Conservation (phyloP, 2,329 filamentous ascomycete species). For the Dactylellina sp. region DNA sequence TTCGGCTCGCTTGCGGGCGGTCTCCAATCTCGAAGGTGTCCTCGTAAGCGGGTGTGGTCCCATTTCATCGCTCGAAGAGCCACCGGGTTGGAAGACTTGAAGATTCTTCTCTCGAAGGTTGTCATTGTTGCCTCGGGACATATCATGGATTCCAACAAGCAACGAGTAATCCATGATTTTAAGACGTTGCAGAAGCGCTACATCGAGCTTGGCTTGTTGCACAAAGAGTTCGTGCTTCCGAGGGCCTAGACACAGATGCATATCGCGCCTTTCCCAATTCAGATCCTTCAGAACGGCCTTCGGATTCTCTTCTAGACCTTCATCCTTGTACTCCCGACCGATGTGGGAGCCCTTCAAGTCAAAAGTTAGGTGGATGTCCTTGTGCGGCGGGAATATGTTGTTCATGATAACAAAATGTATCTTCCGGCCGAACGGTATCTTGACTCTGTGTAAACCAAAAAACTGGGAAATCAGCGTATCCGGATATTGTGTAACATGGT, state of each 20-base stretch:
- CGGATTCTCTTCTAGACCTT: constrained; percentile 87
- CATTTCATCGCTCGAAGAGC: constrained; percentile 75
- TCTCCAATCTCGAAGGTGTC: constrained; percentile 94
- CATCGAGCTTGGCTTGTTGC: constrained; percentile 87
- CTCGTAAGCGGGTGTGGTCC: constrained; percentile 78
- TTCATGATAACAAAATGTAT: constrained; percentile 99
- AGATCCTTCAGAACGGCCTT: constrained; percentile 94
- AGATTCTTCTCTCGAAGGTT: constrained; percentile 90
- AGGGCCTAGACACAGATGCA: constrained; percentile 87
- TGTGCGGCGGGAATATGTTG: constrained; percentile 96
- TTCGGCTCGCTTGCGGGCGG: constrained; percentile 87
- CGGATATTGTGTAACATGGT: constrained; percentile 90
- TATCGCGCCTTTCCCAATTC: constrained; percentile 90
- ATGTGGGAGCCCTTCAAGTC: constrained; percentile 97
- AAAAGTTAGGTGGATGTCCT: constrained; percentile 96
- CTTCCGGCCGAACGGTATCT: constrained; percentile 97
- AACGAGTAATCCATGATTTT: constrained; percentile 99
- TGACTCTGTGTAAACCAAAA: constrained; percentile 95
- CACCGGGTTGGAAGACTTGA: constrained; percentile 68
- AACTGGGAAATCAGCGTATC: constrained; percentile 98
- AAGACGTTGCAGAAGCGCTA: constrained; percentile 83
- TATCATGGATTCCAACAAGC: constrained; percentile 91
- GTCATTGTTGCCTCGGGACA: constrained; percentile 91
- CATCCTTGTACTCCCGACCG: constrained; percentile 89
- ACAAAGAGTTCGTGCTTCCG: constrained; percentile 89